Conservation (phyloP, 345 rosid species). For the Acer negundo region DNA sequence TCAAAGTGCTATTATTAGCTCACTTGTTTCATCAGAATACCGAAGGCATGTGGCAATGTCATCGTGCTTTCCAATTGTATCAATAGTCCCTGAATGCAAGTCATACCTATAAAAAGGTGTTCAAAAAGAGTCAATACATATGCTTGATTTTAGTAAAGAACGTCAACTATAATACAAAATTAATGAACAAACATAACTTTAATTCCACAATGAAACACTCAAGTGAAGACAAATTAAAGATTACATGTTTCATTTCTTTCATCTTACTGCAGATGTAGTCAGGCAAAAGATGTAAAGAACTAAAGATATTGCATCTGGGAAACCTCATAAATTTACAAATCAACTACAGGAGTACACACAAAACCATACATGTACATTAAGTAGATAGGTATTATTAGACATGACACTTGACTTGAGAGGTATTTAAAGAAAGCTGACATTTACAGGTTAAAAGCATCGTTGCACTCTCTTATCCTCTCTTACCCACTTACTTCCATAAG, state of each 20-base stretch:
- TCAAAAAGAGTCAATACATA: slow-evolving; percentile 4
- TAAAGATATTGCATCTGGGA: no score
- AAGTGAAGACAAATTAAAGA: neutral
- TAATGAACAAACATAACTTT: neutral
- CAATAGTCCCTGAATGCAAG: slow-evolving; percentile 50
- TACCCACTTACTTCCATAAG: no score
- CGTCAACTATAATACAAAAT: neutral
- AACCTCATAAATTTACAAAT: no score
- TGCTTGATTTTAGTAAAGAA: neutral
- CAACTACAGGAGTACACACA: no score
- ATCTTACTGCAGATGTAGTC: no score
- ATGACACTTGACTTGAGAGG: no score
- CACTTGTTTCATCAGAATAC: slow-evolving; percentile 63
- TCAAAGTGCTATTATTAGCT: slow-evolving; percentile 27
- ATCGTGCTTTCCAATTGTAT: slow-evolving; percentile 61
- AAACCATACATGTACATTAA: no score
- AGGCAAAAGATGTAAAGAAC: no score
- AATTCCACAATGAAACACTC: neutral
- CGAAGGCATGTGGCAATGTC: slow-evolving; percentile 69
- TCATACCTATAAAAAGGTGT: slow-evolving; percentile 53
- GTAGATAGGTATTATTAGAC: no score
- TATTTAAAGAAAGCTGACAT: no score
- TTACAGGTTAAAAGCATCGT: no score
- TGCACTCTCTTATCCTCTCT: no score
- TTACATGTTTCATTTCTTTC: neutral